Evolutionary conservation across 768 basidiomycete species (phyloP).

Genomic region (Serpula lacrymans): DNA sequence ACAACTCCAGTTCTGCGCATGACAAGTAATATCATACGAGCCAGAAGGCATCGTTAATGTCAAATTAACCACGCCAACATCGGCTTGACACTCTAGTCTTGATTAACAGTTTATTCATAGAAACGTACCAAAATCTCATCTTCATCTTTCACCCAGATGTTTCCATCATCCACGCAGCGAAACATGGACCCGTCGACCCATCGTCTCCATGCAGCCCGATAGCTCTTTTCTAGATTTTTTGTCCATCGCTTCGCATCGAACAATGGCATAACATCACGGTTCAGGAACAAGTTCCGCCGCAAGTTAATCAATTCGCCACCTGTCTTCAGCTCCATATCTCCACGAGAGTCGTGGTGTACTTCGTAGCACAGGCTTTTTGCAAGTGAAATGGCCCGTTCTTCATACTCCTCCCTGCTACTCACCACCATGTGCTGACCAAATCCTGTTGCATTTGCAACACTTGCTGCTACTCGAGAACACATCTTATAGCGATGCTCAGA

Average conservation of each 20-base stretch:
- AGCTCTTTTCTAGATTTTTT: conserved; percentile 44
- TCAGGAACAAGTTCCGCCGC: conserved; percentile 38
- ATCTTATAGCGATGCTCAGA: conserved; percentile 45
- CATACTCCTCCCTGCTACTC: conserved; percentile 39
- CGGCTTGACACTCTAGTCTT: too few species aligned
- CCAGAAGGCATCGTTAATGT: too few species aligned
- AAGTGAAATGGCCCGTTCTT: conserved; percentile 40
- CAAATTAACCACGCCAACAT: too few species aligned
- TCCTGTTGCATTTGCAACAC: conserved; percentile 45
- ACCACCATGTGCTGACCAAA: conserved; percentile 48
- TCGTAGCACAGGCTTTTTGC: conserved; percentile 27
- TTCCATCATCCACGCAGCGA: conserved; percentile 29
- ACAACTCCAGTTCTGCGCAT: too few species aligned
- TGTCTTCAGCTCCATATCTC: conserved; percentile 16
- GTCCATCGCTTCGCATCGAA: conserved; percentile 50
- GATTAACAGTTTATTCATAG: conserved; percentile 4
- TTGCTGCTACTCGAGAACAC: conserved; percentile 49
- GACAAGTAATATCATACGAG: too few species aligned
- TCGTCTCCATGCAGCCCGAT: conserved; percentile 40
- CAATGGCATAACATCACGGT: conserved; percentile 39
- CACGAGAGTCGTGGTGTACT: conserved; percentile 9
- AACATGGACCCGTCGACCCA: conserved; percentile 43
- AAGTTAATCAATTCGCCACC: conserved; percentile 37
- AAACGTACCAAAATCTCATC: conserved; percentile 13
- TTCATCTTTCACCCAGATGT: conserved; percentile 28